phyloP scores from a whole-genome alignment of 2,329 filamentous ascomycete species.

The Lachnellula hyalina region DNA sequence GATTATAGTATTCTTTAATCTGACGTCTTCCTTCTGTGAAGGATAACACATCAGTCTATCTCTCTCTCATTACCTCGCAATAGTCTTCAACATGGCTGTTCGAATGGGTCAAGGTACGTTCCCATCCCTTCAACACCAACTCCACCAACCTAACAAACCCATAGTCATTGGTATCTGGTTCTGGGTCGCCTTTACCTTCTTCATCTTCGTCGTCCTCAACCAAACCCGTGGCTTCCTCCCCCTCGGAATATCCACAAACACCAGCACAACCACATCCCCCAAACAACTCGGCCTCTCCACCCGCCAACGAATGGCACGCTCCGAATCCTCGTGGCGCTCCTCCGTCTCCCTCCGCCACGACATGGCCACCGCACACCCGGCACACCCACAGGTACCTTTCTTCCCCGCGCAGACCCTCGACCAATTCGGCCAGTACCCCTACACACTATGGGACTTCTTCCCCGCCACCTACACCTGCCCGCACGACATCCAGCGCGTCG shows the following conservation, averaged over 20 bases:
- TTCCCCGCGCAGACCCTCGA: constrained; percentile 21
- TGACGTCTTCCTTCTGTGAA: too few species aligned
- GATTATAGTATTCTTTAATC: too few species aligned
- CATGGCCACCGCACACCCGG: constrained; percentile 19
- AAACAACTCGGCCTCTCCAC: constrained; percentile 11
- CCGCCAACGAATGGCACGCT: constrained; percentile 21
- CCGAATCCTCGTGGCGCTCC: constrained; percentile 21
- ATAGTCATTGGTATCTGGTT: constrained; percentile 26
- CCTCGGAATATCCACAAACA: background rate
- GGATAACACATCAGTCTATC: background rate
- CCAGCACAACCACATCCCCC: background rate
- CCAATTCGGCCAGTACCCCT: constrained; percentile 27
- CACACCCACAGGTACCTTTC: constrained; percentile 19
- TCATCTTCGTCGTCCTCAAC: constrained; percentile 20
- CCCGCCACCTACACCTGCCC: constrained; percentile 37
- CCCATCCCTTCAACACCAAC: background rate
- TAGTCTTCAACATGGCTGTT: constrained; percentile 20
- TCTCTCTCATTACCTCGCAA: background rate
- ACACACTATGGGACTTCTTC: constrained; percentile 38
- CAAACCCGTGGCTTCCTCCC: constrained; percentile 13
- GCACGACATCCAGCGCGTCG: constrained; percentile 36
- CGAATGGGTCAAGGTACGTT: constrained; percentile 22
- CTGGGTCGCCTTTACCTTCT: constrained; percentile 25
- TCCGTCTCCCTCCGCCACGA: constrained; percentile 22
- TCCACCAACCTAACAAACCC: background rate